Conservation (phyloP, 208 protist genomes). For the Acanthamoeba royreba region DNA sequence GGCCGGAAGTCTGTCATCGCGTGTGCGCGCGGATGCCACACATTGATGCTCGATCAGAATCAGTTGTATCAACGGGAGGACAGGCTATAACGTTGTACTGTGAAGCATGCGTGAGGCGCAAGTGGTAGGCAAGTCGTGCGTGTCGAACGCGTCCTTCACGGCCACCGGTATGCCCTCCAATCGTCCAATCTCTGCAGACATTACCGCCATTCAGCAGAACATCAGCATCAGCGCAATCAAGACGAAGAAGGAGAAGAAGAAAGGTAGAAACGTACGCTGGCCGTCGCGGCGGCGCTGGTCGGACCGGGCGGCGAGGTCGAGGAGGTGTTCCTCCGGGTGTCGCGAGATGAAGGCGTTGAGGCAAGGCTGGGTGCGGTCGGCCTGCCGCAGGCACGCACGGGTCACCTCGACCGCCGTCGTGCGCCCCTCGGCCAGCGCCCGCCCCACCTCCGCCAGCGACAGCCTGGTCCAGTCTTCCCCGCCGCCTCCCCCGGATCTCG, state of each 20-base stretch:
- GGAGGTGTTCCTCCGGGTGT: background rate
- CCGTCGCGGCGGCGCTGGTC: background rate
- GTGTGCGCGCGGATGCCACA: too few species aligned
- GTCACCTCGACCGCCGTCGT: conserved; percentile 2
- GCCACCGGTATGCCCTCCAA: conserved; percentile 50
- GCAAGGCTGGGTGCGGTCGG: background rate
- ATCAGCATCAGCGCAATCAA: background rate
- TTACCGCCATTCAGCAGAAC: background rate
- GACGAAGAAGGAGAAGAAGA: background rate
- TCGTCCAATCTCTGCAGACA: background rate
- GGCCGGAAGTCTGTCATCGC: conserved; percentile 50
- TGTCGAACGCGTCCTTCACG: conserved; percentile 47
- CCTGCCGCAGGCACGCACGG: background rate
- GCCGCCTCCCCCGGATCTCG: too few species aligned
- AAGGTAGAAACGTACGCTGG: background rate
- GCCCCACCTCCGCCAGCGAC: background rate
- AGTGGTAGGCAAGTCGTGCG: conserved; percentile 31
- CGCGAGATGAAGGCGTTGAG: conserved; percentile 39
- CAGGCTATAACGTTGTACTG: background rate
- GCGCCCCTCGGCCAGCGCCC: background rate
- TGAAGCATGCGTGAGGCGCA: conserved; percentile 54
- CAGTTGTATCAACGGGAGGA: background rate
- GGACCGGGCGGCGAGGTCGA: background rate
- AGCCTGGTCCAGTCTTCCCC: background rate
- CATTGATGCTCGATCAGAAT: background rate